Evolutionary conservation across 164 flowering plant species (phyloP).

Genomic region (Tinospora cordifolia): DNA sequence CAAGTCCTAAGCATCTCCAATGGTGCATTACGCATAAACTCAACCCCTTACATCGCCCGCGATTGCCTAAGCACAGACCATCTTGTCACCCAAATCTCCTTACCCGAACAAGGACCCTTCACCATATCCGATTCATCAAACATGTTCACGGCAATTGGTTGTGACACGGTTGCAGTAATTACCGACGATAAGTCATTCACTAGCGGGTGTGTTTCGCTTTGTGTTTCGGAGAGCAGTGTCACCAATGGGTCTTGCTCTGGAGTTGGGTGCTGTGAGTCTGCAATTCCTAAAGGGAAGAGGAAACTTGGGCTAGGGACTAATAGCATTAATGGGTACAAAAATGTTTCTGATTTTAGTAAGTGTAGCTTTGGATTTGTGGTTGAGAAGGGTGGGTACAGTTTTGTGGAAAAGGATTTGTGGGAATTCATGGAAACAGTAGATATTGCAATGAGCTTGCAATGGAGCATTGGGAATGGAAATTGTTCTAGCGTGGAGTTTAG

Average conservation of each 20-base stretch:
- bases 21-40: constrained; percentile 17
- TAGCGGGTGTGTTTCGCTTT: constrained; percentile 25
- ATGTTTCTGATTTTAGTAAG: constrained; percentile 7
- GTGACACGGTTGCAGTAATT: constrained; percentile 24
- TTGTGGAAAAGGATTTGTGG: constrained; percentile 15
- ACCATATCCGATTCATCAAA: constrained; percentile 17
- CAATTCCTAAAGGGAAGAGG: constrained; percentile 22
- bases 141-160: constrained; percentile 22
- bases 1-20: constrained; percentile 20
- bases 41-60: constrained; percentile 15
- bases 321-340: constrained; percentile 10
- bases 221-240: constrained; percentile 14
- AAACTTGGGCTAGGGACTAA: constrained; percentile 17
- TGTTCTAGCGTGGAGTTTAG: constrained; percentile 8
- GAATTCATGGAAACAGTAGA: constrained; percentile 16
- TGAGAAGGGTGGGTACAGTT: constrained; percentile 17
- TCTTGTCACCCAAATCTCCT: constrained; percentile 8
- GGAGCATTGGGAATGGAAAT: constrained; percentile 15
- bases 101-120: constrained; percentile 21
- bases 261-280: constrained; percentile 24
- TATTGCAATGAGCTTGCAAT: constrained; percentile 20
- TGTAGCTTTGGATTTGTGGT: constrained; percentile 23
- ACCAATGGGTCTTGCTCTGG: constrained; percentile 22
- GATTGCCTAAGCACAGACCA: constrained; percentile 12
- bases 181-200: constrained; percentile 16